These are phyloP conservation scores for Vickermania spadyakhi DNA, from an alignment of 208 protist genomes.

Conservation along the genomic window DNA sequence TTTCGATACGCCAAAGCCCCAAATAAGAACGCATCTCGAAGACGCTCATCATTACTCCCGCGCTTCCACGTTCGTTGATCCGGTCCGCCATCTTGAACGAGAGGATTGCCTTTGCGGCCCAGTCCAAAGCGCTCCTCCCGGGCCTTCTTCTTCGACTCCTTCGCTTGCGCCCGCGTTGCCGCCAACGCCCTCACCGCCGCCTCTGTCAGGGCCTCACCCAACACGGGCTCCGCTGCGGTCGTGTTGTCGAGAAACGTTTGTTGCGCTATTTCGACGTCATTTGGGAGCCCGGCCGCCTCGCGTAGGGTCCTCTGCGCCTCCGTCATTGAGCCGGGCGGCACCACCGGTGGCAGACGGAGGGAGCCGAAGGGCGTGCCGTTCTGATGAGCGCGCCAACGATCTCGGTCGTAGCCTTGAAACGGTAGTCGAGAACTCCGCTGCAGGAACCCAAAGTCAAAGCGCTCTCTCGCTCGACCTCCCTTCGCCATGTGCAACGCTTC, in stretches of 20 bases:
- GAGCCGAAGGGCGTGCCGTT: constrained; percentile 61
- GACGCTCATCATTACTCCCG: constrained; percentile 81
- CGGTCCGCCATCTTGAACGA: constrained; percentile 84
- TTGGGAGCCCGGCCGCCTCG: not conserved
- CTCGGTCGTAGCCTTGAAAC: constrained; percentile 84
- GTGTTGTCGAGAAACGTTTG: constrained; percentile 59
- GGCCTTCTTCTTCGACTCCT: constrained; percentile 20
- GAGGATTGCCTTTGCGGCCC: constrained; percentile 56
- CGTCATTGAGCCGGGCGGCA: constrained; percentile 52
- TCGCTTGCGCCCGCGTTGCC: constrained; percentile 10
- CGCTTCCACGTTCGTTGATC: constrained; percentile 60
- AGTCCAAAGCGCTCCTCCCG: constrained; percentile 79
- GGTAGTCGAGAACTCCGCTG: constrained; percentile 49
- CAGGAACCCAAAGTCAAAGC: constrained; percentile 66
- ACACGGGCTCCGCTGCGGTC: constrained; percentile 34
- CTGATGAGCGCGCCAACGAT: constrained; percentile 62
- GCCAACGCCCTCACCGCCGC: constrained; percentile 30
- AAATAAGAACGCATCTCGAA: constrained; percentile 66
- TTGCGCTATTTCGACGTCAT: constrained; percentile 22
- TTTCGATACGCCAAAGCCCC: constrained; percentile 54
- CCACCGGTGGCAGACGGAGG: constrained; percentile 42
- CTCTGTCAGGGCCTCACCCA: constrained; percentile 70
- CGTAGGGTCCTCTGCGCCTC: constrained; percentile 66
- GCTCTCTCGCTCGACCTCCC: constrained; percentile 75
- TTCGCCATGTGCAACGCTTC: constrained; percentile 63